These are phyloP conservation scores for Tetradesmus lagerheimii DNA, from an alignment of 139 green algal species.

Conservation along the genomic window DNA sequence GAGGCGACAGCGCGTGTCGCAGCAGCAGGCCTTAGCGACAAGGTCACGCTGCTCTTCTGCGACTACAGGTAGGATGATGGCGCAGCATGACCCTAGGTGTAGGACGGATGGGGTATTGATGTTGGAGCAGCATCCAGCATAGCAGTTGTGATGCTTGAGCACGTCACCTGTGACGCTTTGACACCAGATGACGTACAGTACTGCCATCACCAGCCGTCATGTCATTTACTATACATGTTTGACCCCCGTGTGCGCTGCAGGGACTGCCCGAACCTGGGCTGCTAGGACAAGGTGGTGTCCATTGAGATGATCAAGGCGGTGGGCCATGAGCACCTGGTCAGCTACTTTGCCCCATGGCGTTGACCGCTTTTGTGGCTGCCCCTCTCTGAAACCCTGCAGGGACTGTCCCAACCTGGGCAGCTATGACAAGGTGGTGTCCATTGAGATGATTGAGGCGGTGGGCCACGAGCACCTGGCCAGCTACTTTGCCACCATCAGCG, in stretches of 20 bases:
- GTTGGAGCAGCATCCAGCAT: no score
- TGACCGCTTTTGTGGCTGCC: no score
- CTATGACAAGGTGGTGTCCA: constrained; percentile 57
- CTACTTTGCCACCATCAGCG: constrained; percentile 86
- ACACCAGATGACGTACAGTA: no score
- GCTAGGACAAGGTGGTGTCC: constrained; percentile 40
- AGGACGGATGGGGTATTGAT: no score
- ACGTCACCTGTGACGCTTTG: no score
- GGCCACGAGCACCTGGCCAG: constrained; percentile 91
- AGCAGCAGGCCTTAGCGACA: constrained; percentile 84
- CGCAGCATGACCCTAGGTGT: no score
- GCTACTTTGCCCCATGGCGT: constrained; percentile 92
- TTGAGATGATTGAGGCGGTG: constrained; percentile 99
- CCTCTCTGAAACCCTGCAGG: no score
- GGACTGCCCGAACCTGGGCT: constrained; percentile 41
- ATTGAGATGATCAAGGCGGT: constrained; percentile 99
- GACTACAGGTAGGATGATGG: constrained; percentile 86
- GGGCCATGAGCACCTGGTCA: constrained; percentile 91
- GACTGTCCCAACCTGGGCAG: constrained; percentile 42
- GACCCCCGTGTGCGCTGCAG: neutral
- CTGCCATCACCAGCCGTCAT: no score
- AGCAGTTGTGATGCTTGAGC: no score
- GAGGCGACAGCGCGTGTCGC: constrained; percentile 86
- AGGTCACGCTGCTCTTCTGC: constrained; percentile 88
- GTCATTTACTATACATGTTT: no score